A percentile compares a stretch with the other conserved stretches of the same genome.
These are phyloP conservation scores for Plasmodium vivax DNA, from an alignment of 169 alveolate species.

Conservation along the genomic window DNA sequence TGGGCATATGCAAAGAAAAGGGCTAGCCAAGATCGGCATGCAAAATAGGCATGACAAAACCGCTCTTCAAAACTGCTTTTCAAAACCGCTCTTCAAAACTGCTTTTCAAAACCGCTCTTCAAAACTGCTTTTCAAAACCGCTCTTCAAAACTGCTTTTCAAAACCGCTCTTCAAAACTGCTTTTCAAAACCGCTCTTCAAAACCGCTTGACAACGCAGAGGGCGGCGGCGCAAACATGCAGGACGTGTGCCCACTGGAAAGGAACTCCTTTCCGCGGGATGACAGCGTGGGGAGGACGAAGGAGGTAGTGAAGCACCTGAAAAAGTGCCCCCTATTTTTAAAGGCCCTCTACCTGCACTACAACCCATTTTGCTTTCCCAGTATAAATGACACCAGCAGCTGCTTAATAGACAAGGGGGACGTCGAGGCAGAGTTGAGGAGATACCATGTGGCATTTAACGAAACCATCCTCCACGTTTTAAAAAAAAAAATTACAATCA, in stretches of 20 bases:
- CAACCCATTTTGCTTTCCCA: constrained; percentile 30
- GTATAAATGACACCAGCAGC: constrained; percentile 23
- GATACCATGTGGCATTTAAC: constrained; percentile 9
- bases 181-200: no score
- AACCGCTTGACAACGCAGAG: background rate
- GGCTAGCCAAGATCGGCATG: background rate
- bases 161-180: no score
- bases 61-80: no score
- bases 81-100: no score
- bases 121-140: no score
- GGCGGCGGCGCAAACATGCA: constrained; percentile 6
- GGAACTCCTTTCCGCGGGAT: background rate
- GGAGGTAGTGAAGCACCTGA: constrained; percentile 17
- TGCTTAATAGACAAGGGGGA: background rate
- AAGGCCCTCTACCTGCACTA: constrained; percentile 28
- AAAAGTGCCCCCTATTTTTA: constrained; percentile 56
- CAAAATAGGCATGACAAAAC: no score
- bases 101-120: no score
- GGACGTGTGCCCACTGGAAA: constrained; percentile 40
- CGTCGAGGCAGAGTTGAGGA: constrained; percentile 1
- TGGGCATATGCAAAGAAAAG: background rate
- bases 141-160: no score
- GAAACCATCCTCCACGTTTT: background rate
- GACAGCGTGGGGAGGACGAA: background rate
- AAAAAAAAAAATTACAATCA: constrained; percentile 19